Evolutionary conservation across 2,329 filamentous ascomycete species (phyloP), one percentile per base, ranked within the genome.

Genomic region (Penicillium sclerotigenum): DNA sequence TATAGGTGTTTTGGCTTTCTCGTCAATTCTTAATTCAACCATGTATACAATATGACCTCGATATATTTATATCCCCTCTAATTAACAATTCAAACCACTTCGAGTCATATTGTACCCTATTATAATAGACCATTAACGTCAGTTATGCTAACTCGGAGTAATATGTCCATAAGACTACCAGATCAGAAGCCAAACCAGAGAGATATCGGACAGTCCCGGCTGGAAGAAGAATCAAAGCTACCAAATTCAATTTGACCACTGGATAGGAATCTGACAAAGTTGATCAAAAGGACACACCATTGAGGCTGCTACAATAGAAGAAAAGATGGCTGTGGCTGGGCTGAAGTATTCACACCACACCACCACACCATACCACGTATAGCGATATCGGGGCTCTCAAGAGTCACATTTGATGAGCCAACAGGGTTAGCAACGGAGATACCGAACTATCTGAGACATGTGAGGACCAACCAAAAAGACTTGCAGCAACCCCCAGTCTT

Each of bases 361-460:
- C 24, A 4, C 13, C 18, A 10, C n/a, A n/a, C n/a, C n/a, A n/a
- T n/a, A n/a, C n/a, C n/a, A 22, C 7, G n/a, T 16, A 8, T 11
- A 24, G 31, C 9, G 20, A 33, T 26, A 37, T 33, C 16, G 40
- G 29, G 40, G n/a, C 11, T 33, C 28, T 24, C 16, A 6, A 6
- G n/a, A 8, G 37, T 26, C 18, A 31, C 28, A 38, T 5, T 24
- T 40, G 47, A 40, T 9, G 18, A 50, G 36, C 22, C 13, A 18
- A 29, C 6, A 45, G 20, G 28, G n/a, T 31, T n/a, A 31, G 33
- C 10, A 45, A 10, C 28, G 24, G 33, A 47, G 16, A 14, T 9
- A 31, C 26, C 34, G 42, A 53, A 14, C 4, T 10, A 48, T 48
- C 43, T 48, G 51, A 54, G 51, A 54, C 51, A 54, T 20, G 26